phyloP scores from a whole-genome alignment of 2,329 filamentous ascomycete species.

The Cercospora zeae-maydis region DNA sequence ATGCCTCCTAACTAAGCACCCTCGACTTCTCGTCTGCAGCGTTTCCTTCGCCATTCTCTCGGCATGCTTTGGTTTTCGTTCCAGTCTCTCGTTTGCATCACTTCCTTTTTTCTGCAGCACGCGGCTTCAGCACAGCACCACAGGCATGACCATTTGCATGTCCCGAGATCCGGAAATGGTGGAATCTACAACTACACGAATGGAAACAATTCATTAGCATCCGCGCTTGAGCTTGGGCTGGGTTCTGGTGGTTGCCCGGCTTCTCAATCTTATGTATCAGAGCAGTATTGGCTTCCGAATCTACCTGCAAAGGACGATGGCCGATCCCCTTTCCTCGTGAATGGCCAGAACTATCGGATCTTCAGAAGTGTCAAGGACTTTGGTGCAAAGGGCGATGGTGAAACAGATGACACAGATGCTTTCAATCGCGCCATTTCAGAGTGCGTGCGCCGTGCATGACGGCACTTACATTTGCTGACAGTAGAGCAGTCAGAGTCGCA shows the following conservation, averaged over 20 bases:
- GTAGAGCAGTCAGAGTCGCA: conserved; percentile 12
- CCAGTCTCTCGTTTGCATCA: conserved; percentile 12
- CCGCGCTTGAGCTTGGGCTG: background rate
- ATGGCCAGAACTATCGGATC: conserved; percentile 55
- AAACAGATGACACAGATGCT: conserved; percentile 80
- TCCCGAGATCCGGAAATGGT: background rate
- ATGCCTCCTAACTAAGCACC: background rate
- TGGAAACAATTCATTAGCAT: background rate
- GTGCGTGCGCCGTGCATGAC: background rate
- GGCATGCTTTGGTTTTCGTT: background rate
- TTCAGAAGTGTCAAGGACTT: conserved; percentile 48
- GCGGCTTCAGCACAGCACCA: background rate
- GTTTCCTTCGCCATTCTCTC: background rate
- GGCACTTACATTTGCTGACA: background rate
- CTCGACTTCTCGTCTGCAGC: background rate
- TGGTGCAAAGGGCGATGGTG: conserved; percentile 54
- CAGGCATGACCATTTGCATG: background rate
- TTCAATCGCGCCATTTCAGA: conserved; percentile 75
- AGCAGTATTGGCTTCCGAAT: conserved; percentile 65
- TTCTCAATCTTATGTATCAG: background rate
- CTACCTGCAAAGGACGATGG: conserved; percentile 64
- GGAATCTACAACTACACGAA: background rate
- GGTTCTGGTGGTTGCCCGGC: background rate
- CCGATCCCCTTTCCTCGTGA: conserved; percentile 57
- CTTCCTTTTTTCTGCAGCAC: background rate